These are phyloP conservation scores for Fusarium sp. DNA, from an alignment of 2,329 filamentous ascomycete species.

Conservation along the genomic window DNA sequence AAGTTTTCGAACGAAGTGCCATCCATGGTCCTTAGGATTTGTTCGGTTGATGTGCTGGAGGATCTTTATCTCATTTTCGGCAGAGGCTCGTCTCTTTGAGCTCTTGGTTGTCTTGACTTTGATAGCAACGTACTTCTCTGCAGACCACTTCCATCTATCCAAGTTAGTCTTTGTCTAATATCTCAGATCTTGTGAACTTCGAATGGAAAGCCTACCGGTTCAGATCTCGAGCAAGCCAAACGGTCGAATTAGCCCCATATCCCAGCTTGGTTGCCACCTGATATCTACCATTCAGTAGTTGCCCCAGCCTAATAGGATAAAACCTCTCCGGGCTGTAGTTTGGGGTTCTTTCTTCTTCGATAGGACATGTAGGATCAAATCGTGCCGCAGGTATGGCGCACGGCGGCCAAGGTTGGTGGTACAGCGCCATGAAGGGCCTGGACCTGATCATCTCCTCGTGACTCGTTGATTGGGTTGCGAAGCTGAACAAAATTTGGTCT, in stretches of 20 bases:
- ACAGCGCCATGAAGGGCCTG: not conserved
- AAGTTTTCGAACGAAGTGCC: slow-evolving; percentile 35
- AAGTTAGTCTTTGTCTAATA: fast-evolving
- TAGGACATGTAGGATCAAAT: slow-evolving; percentile 3
- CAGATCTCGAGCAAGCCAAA: slow-evolving; percentile 39
- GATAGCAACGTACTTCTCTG: slow-evolving; percentile 36
- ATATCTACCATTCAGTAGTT: slow-evolving; percentile 30
- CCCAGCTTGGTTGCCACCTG: slow-evolving; percentile 36
- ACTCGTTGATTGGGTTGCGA: fast-evolving
- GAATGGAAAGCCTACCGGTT: not conserved
- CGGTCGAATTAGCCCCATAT: slow-evolving; percentile 32
- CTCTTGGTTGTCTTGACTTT: slow-evolving; percentile 24
- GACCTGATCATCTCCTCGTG: not conserved
- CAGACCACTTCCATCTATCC: not conserved
- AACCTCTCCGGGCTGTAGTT: slow-evolving; percentile 22
- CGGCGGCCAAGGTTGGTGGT: slow-evolving; percentile 4
- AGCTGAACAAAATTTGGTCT: not conserved
- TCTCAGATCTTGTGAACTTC: not conserved
- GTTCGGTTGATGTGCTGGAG: slow-evolving; percentile 18
- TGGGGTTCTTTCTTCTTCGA: slow-evolving; percentile 34
- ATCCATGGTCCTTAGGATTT: slow-evolving; percentile 23
- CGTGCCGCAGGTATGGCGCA: slow-evolving; percentile 14
- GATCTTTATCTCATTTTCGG: slow-evolving; percentile 26
- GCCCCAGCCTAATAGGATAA: slow-evolving; percentile 22
- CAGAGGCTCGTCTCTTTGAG: not conserved